Evolutionary conservation across 2,329 filamentous ascomycete species (phyloP).

Genomic region (Stylonectria norvegica): DNA sequence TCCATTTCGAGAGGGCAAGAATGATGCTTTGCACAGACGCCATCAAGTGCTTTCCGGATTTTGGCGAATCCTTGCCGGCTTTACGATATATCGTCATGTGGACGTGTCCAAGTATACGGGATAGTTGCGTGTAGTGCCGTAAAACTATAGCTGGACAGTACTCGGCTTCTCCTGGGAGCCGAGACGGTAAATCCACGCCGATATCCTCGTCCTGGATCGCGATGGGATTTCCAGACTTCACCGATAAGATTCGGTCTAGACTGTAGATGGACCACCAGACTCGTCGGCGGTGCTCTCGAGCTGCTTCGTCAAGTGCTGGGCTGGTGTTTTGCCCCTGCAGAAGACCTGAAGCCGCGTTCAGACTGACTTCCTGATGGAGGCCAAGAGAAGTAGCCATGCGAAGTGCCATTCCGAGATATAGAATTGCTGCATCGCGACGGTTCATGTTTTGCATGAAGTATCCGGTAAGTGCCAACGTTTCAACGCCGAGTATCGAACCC

Average conservation of each 20-base stretch:
- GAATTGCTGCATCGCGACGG: conserved; percentile 51
- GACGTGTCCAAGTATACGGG: conserved; percentile 50
- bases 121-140: conserved; percentile 50
- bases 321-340: background rate
- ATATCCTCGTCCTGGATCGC: conserved; percentile 55
- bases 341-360: background rate
- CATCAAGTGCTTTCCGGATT: conserved; percentile 3
- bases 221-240: conserved; percentile 53
- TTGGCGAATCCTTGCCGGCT: background rate
- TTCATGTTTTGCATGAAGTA: conserved; percentile 59
- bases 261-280: conserved; percentile 58
- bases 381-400: conserved; percentile 57
- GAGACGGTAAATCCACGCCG: conserved; percentile 30
- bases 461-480: conserved; percentile 51
- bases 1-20: conserved; percentile 2
- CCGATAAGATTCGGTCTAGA: conserved; percentile 49
- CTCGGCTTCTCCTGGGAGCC: conserved; percentile 34
- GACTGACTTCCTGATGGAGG: conserved; percentile 48
- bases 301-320: conserved; percentile 34
- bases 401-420: conserved; percentile 52
- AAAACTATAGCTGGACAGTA: conserved; percentile 46
- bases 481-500: conserved; percentile 51
- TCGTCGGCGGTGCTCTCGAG: conserved; percentile 47
- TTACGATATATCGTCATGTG: conserved; percentile 28
- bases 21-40: conserved; percentile 7